Percentiles rank a stretch among this genome's conserved stretches.
phyloP scores from a whole-genome alignment of 768 basidiomycete species.

The Boletus tomentosulus region DNA sequence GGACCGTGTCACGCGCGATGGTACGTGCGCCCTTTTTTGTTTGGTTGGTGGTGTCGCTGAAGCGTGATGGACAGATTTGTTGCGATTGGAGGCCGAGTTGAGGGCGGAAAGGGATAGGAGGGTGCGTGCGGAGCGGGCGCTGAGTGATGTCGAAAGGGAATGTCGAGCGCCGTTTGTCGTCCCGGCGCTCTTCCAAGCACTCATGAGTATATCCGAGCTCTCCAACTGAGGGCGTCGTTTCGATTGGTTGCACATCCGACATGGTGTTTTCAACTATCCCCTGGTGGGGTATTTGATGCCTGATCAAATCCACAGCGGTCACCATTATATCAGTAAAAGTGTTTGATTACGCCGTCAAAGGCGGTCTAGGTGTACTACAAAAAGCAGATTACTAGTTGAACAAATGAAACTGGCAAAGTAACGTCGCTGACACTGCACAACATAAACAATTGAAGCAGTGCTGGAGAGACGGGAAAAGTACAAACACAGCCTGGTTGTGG shows the following conservation, averaged over 20 bases:
- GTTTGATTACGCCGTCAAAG: neutral
- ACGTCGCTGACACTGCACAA: conserved; percentile 3
- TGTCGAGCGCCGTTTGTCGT: conserved; percentile 52
- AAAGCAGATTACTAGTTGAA: conserved; percentile 4
- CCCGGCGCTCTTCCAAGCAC: conserved; percentile 52
- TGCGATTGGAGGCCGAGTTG: conserved; percentile 34
- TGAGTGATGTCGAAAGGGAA: conserved; percentile 49
- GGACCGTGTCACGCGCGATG: conserved; percentile 8
- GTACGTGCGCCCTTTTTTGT: conserved; percentile 3
- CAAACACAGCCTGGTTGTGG: neutral
- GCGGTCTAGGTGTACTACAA: conserved; percentile 13
- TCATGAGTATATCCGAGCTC: conserved; percentile 45
- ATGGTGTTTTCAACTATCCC: neutral
- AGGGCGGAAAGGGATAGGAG: conserved; percentile 34
- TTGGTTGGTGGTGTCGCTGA: too few relatives aligned
- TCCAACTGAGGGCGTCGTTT: conserved; percentile 22
- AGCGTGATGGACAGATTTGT: conserved; percentile 7
- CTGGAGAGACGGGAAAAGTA: neutral
- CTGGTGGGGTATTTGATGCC: neutral
- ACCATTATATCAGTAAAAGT: conserved; percentile 8
- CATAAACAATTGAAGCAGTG: too few relatives aligned
- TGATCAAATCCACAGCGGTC: neutral
- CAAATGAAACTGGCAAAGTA: neutral
- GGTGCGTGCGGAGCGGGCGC: conserved; percentile 39
- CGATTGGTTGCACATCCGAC: neutral